phyloP scores from a whole-genome alignment of 1,284 basidiomycete species.

The Puccinia novopanici region DNA sequence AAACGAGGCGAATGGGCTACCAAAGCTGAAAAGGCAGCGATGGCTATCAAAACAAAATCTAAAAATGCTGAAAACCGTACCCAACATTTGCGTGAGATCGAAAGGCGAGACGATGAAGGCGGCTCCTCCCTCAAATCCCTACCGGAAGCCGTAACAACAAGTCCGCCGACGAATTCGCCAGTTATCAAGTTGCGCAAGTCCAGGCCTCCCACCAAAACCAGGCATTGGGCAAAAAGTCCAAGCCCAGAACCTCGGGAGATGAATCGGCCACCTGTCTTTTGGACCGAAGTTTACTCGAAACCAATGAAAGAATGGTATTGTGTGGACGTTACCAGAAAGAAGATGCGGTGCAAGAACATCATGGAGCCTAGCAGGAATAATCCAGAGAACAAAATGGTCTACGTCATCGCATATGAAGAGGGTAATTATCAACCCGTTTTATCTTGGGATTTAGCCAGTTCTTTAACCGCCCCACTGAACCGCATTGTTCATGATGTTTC shows the following conservation, averaged over 20 bases:
- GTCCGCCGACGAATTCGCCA: slow-evolving; percentile 18
- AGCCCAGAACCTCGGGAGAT: slow-evolving; percentile 37
- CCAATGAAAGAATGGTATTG: slow-evolving; percentile 89
- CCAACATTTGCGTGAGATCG: neutral
- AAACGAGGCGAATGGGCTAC: slow-evolving; percentile 40
- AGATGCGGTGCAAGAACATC: slow-evolving; percentile 72
- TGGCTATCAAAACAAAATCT: slow-evolving; percentile 27
- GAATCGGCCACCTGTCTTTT: slow-evolving; percentile 79
- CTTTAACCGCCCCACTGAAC: slow-evolving; percentile 2
- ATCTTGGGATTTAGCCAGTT: neutral
- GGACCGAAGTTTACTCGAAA: slow-evolving; percentile 94
- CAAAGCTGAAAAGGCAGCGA: slow-evolving; percentile 36
- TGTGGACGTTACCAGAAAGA: slow-evolving; percentile 76
- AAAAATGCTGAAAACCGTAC: neutral
- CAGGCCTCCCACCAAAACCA: slow-evolving; percentile 31
- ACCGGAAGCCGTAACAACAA: neutral
- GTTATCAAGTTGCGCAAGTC: slow-evolving; percentile 44
- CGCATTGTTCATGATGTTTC: neutral
- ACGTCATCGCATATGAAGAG: slow-evolving; percentile 92
- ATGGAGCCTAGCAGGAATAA: slow-evolving; percentile 72
- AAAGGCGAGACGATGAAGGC: slow-evolving; percentile 17
- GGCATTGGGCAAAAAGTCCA: slow-evolving; percentile 46
- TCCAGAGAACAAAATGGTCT: slow-evolving; percentile 81
- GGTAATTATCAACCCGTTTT: neutral
- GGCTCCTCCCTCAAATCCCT: neutral